Conservation (phyloP, 108 stramenopile genomes). For the Cyclostephanos invisitatus region DNA sequence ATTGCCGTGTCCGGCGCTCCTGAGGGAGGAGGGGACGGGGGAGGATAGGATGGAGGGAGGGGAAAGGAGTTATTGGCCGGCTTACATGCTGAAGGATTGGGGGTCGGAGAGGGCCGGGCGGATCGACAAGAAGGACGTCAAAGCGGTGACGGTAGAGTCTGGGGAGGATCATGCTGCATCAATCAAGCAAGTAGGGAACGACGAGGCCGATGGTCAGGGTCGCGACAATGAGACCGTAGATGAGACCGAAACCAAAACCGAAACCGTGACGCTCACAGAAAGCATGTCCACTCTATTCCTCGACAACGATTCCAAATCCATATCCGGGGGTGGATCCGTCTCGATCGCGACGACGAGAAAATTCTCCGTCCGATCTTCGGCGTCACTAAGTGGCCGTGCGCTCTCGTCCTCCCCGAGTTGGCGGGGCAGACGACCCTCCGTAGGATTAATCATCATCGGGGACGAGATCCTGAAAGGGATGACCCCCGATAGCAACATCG, state of each 20-base stretch:
- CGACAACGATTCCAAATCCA: slow-evolving; percentile 3
- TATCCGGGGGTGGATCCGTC: not conserved
- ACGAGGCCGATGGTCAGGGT: slow-evolving; percentile 12
- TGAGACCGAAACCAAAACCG: slow-evolving; percentile 2
- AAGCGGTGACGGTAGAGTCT: not conserved
- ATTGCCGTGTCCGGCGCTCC: slow-evolving; percentile 89
- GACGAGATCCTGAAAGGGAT: slow-evolving; percentile 95
- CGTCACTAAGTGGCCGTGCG: not conserved
- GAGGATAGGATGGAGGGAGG: slow-evolving; percentile 14
- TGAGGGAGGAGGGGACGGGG: slow-evolving; percentile 20
- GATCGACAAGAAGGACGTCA: slow-evolving; percentile 42
- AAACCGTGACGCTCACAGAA: slow-evolving; percentile 1
- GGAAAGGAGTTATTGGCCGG: slow-evolving; percentile 76
- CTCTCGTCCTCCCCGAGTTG: not conserved
- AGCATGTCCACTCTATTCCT: slow-evolving; percentile 16
- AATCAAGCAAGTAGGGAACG: not conserved
- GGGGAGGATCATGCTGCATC: not conserved
- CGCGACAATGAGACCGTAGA: slow-evolving; percentile 32
- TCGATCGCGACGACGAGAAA: not conserved
- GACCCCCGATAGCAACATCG: slow-evolving; percentile 87
- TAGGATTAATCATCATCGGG: slow-evolving; percentile 88
- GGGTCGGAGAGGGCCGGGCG: slow-evolving; percentile 81
- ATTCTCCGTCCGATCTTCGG: not conserved
- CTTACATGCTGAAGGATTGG: slow-evolving; percentile 87
- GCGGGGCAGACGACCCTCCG: slow-evolving; percentile 31